These are phyloP conservation scores for Monosporascus sp. DNA, from an alignment of 2,329 filamentous ascomycete genomes.

Conservation along the genomic window DNA sequence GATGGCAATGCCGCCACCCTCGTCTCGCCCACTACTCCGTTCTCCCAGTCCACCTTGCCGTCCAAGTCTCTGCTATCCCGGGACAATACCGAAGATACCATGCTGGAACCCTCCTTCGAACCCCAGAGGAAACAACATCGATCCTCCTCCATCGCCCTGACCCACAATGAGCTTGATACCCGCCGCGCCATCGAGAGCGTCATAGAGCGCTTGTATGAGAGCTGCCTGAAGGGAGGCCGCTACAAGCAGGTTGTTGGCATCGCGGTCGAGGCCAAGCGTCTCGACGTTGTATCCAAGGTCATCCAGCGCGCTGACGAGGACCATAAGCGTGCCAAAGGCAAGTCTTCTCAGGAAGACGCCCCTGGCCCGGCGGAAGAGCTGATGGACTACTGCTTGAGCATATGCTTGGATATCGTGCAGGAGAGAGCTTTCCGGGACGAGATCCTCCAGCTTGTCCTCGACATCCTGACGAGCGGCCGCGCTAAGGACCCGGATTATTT, in stretches of 20 bases:
- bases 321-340: slow-evolving; percentile 65
- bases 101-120: slow-evolving; percentile 55
- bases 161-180: slow-evolving; percentile 59
- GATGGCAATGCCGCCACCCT: slow-evolving; percentile 66
- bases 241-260: slow-evolving; percentile 97
- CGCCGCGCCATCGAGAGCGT: slow-evolving; percentile 76
- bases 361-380: slow-evolving; percentile 74
- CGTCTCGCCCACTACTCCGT: slow-evolving; percentile 86
- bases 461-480: slow-evolving; percentile 80
- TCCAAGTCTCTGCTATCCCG: slow-evolving; percentile 94
- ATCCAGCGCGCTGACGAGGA: slow-evolving; percentile 88
- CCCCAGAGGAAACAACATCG: slow-evolving; percentile 47
- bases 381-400: slow-evolving; percentile 92
- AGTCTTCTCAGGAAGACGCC: slow-evolving; percentile 45
- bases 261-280: slow-evolving; percentile 87
- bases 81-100: slow-evolving; percentile 60
- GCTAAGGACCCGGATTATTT: slow-evolving; percentile 89
- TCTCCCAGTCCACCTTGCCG: slow-evolving; percentile 87
- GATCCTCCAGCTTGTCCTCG: slow-evolving; percentile 88
- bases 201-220: slow-evolving; percentile 86
- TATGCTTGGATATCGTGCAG: slow-evolving; percentile 97
- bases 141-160: slow-evolving; percentile 59
- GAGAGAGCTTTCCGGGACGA: slow-evolving; percentile 78
- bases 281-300: slow-evolving; percentile 78
- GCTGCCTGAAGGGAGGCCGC: slow-evolving; percentile 76